A percentile compares a stretch with the other conserved stretches of the same genome.
These are phyloP conservation scores for Castanea mollissima DNA, from an alignment of 306 rosid genomes.

Conservation along the genomic window DNA sequence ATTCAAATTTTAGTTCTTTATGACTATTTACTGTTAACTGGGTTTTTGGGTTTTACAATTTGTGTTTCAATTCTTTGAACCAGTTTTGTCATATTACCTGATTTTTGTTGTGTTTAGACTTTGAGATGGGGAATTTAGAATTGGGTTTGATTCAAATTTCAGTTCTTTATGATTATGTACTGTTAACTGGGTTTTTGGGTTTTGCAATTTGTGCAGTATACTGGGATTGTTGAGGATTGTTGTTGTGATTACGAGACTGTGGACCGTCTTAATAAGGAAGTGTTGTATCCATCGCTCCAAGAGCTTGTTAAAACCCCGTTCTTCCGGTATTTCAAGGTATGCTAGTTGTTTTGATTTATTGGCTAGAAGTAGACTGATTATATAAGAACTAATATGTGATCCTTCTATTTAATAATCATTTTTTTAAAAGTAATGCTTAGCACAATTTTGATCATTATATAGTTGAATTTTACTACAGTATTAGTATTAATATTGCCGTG, in stretches of 20 bases:
- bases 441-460: neutral
- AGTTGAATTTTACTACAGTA: neutral
- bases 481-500: neutral
- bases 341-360: constrained; percentile 1
- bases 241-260: constrained; percentile 72
- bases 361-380: constrained; percentile 5
- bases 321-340: constrained; percentile 69
- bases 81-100: neutral
- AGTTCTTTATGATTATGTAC: neutral
- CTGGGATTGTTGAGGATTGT: constrained; percentile 70
- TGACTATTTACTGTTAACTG: no score
- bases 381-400: neutral
- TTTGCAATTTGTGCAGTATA: constrained; percentile 26
- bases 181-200: neutral
- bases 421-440: neutral
- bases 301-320: constrained; percentile 62
- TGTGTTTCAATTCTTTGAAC: neutral
- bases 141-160: neutral
- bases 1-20: no score
- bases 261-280: constrained; percentile 47
- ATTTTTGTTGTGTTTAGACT: neutral
- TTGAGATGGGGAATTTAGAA: neutral
- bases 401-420: neutral
- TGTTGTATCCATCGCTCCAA: constrained; percentile 54
- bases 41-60: neutral